Evolutionary conservation across 140 eudicot genomes (phyloP).

Genomic region (Anethum foeniculum): DNA sequence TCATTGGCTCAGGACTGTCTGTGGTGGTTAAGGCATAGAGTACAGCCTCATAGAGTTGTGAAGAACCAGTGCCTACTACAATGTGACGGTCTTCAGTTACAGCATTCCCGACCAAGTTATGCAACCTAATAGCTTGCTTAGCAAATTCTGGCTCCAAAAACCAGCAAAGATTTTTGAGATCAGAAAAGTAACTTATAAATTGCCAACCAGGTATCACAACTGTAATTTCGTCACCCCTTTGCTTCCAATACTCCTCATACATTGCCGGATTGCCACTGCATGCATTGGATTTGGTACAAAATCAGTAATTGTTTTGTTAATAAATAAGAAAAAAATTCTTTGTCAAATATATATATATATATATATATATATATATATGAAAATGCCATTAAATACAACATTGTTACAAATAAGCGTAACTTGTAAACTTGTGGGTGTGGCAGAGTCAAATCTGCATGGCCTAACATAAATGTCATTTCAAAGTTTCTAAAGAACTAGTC

Average conservation of each 20-base stretch:
- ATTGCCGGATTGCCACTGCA: conserved; percentile 96
- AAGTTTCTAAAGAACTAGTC: no score
- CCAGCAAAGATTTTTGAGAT: conserved; percentile 73
- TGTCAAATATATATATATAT: not conserved
- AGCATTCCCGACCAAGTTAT: conserved; percentile 81
- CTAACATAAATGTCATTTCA: not conserved
- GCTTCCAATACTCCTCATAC: conserved; percentile 84
- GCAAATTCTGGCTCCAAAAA: conserved; percentile 77
- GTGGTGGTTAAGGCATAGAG: conserved; percentile 61
- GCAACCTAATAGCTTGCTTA: conserved; percentile 49
- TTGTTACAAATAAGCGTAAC: not conserved
- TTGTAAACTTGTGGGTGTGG: no score
- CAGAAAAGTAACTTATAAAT: conserved; percentile 79
- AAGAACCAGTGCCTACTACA: conserved; percentile 98
- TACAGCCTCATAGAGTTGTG: conserved; percentile 90
- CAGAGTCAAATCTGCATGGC: not conserved
- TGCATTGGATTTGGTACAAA: conserved; percentile 14
- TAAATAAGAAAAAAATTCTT: not conserved
- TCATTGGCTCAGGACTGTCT: conserved; percentile 45
- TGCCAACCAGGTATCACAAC: conserved; percentile 82
- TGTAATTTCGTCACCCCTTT: conserved; percentile 45
- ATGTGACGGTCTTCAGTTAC: conserved; percentile 55
- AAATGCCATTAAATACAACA: no score
- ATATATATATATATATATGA: no score
- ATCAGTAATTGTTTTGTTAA: not conserved